Evolutionary conservation across 768 basidiomycete species (phyloP), one percentile per base, ranked within the genome.

Genomic region (Sporobolomyces pararoseus): DNA sequence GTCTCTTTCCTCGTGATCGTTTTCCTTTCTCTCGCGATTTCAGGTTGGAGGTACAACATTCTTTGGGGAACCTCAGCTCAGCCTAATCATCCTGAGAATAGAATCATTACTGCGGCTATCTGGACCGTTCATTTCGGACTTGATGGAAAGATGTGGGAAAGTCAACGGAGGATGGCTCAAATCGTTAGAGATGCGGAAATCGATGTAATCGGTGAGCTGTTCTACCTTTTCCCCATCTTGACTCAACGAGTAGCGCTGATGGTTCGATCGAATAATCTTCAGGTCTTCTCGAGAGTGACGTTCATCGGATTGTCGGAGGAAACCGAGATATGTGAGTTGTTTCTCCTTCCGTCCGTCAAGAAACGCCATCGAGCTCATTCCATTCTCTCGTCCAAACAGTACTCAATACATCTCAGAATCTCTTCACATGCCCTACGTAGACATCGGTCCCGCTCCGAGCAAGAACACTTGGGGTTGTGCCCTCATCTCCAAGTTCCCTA

Each of bases 121-220:
- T 94, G 91, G 91, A 91, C 92, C 0, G 83, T 95, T 31, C 92
- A 95, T 78, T 95, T 95, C 77, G 92, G 92, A 0, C 81, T 87
- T 25, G 86, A 91, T 79, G 86, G 89, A 71, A 35, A 52, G 19
- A 69, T 73, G 72, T 68, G 71, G 65, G 89, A 90, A 74, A 89
- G 88, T 76, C 88, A 89, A 78, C 78, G 84, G 49, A 81, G 86
- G 6, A 85, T 90, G 77, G 81, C 85, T 70, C 84, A 87, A 66
- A 76, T 85, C 47, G 79, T 85, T 31, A 86, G 86, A 71, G 91
- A 92, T 75, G 86, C 92, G 86, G 81, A 93, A 67, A 82, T 95
- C 23, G 92, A 95, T 77, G 83, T 95, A 1, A 84, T 93, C 7
- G 91, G 91, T 71, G 32, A 31, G 61, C 21, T 42, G 17, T 17